Base-by-base conservation (phyloP, 2,329 filamentous ascomycete species). In the Fusarium penzigii region DNA sequence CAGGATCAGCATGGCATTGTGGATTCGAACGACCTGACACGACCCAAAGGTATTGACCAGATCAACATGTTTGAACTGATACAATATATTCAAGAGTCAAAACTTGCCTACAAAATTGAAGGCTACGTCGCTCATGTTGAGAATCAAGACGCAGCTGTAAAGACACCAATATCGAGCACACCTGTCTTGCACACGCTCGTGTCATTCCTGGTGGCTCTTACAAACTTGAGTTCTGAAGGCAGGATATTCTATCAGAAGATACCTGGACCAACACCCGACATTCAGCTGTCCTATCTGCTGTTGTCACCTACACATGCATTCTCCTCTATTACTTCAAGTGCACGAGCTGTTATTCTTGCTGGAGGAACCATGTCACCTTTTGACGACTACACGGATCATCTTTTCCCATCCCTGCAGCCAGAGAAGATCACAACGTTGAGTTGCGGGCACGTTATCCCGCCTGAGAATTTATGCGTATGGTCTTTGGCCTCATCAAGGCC, bases 361-460 rank as follows among this genome's bases (percentile, higher is more conserved):
- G 94, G 94, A 52, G 94, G 94, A 17, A 99, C 94, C 25, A 97
- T 99, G 94, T 96, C 94, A 3, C 94, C 94, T 0, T 96, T 97
- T 76, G 83, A 87, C 20, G 94, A 97, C 72, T 99, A 96, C 71
- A 86, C 82, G 36, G 81, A 88, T 5, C 90, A 97, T 63, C 78
- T 99, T 0, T 94, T 99, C 56, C 89, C 93, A 0, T 87, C 89
- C 44, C 70, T 96, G 0, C 68, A 82, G 0, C 61, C 78, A 1
- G 71, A 76, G 0, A 84, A 84, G 51, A 81, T 97, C 42, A 86
- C 81, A 10, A 96, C 90, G 0, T 82, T 97, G 29, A 97, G 92
- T 60, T 99, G 93, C 68, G 92, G 91, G 0, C 94, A 99, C 71
- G 92, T 99, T 42, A 95, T 99, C 48, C 93, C 94, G 0, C 72